Evolutionary conservation across 371 early-diverging fungal species (phyloP), one percentile per base, ranked within the genome.

Genomic region (Mortierella sp.): DNA sequence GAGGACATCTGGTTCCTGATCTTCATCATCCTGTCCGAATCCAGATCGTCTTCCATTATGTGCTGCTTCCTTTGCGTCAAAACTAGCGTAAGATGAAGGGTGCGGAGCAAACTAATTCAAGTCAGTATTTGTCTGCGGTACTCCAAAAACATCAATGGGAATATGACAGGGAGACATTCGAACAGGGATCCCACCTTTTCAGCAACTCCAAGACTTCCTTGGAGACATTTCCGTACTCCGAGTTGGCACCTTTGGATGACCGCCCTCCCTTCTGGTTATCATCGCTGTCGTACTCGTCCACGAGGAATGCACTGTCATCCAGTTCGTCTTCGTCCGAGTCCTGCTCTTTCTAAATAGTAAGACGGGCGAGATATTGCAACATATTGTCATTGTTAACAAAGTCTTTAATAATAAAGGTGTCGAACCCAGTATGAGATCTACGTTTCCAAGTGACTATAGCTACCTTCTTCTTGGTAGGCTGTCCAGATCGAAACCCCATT

Each of bases 251-350:
- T 37, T 66, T 65, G 14, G 68, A 52, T 48, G 41, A 31, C 3
- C 52, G n/a, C 7, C 53, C 40, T 26, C 72, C 50, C 40, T 73
- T 83, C 19, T 43, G 50, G 16, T 91, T 89, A 5, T 87, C 87
- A 52, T 92, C 93, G 66, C 93, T 92, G 24, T 89, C 82, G 76
- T 94, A 94, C 26, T 94, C 92, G 26, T 90, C 93, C 4, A 94
- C 71, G 9, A 94, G 47, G 70, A 90, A 93, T 29, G 90, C 92
- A 0, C 86, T 86, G 14, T 93, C 91, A 19, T 86, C 87, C 29
- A 50, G 63, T 11, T 78, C 75, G 40, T 68, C 76, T n/a, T 80
- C 73, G 13, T 78, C 63, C 10, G 58, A 47, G 9, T 64, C 85
- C 24, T 85, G 72, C 8, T 61, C 74, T 70, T 77, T 75, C 79